Conservation (phyloP, 1,284 basidiomycete species). For the Irpex sp. region DNA sequence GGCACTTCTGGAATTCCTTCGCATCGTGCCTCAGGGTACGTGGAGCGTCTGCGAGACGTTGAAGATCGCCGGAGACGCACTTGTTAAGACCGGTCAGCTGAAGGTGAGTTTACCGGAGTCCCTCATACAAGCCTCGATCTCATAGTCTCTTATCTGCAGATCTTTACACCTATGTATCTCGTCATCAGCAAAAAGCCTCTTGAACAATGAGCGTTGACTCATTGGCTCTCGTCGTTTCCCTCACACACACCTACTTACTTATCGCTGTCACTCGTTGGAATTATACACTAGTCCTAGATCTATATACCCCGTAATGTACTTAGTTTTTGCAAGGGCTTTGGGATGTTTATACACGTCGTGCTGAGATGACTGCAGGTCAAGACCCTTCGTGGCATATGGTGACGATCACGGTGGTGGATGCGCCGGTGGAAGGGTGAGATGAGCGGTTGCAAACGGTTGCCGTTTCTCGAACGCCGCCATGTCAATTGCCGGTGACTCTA, state of each 20-base stretch:
- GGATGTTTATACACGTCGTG: neutral
- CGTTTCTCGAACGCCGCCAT: neutral
- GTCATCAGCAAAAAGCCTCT: slow-evolving; percentile 65
- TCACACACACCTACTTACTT: neutral
- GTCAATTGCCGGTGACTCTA: too few species aligned
- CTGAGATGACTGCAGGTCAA: neutral
- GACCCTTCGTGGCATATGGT: neutral
- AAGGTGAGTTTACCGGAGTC: slow-evolving; percentile 54
- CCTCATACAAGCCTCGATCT: neutral
- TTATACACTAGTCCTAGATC: neutral
- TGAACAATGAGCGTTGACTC: neutral
- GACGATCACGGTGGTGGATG: neutral
- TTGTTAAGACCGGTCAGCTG: slow-evolving; percentile 83
- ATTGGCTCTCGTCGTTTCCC: neutral
- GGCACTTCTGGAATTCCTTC: slow-evolving; percentile 75
- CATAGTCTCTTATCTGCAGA: slow-evolving; percentile 35
- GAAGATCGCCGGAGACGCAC: slow-evolving; percentile 77
- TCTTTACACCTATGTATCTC: slow-evolving; percentile 82
- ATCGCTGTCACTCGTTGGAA: neutral
- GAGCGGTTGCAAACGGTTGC: neutral
- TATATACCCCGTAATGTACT: slow-evolving; percentile 8
- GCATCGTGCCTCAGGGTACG: slow-evolving; percentile 91
- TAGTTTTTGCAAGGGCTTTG: neutral
- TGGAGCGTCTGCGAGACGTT: slow-evolving; percentile 88
- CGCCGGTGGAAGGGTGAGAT: neutral